Percentiles rank a stretch among this genome's conserved stretches.
These are phyloP conservation scores for Phyllosticta citriasiana DNA, from an alignment of 2,329 filamentous ascomycete genomes.

Conservation along the genomic window DNA sequence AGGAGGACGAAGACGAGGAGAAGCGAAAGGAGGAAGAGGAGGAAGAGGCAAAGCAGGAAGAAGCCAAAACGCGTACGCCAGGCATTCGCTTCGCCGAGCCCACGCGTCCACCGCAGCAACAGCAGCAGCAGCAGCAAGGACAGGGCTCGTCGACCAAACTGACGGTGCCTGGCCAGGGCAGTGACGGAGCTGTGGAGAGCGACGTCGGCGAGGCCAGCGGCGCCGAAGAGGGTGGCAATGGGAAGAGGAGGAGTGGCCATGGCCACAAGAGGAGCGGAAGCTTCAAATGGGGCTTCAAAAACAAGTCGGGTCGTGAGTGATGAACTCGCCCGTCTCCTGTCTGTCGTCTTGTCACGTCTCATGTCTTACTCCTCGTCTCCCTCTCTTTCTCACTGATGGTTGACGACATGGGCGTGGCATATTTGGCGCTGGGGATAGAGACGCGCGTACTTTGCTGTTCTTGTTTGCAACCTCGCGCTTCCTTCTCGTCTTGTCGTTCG, in stretches of 20 bases:
- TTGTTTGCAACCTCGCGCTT: not conserved
- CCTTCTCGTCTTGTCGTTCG: not conserved
- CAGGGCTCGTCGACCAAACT: not conserved
- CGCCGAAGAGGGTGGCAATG: not conserved
- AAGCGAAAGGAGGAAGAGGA: not conserved
- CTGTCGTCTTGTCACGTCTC: not conserved
- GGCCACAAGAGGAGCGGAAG: not conserved
- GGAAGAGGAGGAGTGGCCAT: not conserved
- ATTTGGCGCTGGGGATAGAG: too few species aligned
- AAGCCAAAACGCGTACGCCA: not conserved
- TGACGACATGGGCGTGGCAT: too few species aligned
- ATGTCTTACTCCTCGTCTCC: not conserved
- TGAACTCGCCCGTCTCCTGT: not conserved
- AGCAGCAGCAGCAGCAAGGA: constrained; percentile 2
- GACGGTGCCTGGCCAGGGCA: not conserved
- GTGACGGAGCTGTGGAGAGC: not conserved
- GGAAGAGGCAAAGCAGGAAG: not conserved
- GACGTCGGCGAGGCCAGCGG: not conserved
- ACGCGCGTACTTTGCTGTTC: too few species aligned
- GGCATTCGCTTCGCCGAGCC: constrained; percentile 14
- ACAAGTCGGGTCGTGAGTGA: not conserved
- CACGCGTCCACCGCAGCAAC: not conserved
- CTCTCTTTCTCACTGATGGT: not conserved
- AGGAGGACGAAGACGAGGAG: not conserved
- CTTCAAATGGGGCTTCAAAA: not conserved